These are phyloP conservation scores for Epichloe sylvatica DNA, from an alignment of 2,329 filamentous ascomycete species.

Conservation along the genomic window DNA sequence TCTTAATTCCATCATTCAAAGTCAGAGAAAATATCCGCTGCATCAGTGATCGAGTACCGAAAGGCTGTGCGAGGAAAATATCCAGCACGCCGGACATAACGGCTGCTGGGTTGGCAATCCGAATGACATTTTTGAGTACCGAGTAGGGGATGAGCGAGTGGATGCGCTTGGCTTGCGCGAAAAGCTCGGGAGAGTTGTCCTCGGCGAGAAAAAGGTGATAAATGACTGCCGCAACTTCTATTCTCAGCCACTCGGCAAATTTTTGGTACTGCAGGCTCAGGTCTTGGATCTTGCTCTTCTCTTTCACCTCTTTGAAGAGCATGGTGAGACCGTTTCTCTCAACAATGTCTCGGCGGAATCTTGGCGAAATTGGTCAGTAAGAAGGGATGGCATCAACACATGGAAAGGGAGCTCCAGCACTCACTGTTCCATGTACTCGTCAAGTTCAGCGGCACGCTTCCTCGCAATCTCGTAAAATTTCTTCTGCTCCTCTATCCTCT, in stretches of 20 bases:
- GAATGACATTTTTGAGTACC: conserved; percentile 89
- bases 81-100: conserved; percentile 96
- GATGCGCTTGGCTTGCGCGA: conserved; percentile 85
- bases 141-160: conserved; percentile 91
- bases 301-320: conserved; percentile 82
- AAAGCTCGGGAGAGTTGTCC: conserved; percentile 93
- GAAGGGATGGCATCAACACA: too few species aligned
- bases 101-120: conserved; percentile 87
- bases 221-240: conserved; percentile 89
- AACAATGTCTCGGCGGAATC: conserved; percentile 53
- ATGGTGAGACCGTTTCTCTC: conserved; percentile 73
- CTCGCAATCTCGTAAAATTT: conserved; percentile 92
- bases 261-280: conserved; percentile 93
- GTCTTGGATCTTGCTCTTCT: conserved; percentile 75
- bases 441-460: conserved; percentile 77
- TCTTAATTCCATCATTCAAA: conserved; percentile 76
- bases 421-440: conserved; percentile 94
- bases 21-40: conserved; percentile 91
- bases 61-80: conserved; percentile 88
- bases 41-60: conserved; percentile 76
- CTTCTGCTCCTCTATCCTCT: conserved; percentile 81
- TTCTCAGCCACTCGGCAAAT: conserved; percentile 94
- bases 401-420: conserved; percentile 12
- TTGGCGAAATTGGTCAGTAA: conserved; percentile 16
- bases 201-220: conserved; percentile 96